Percentiles rank a stretch among this genome's conserved stretches.
Evolutionary conservation across 202 grass and related monocot species (phyloP).

Genomic region (Panicum hallii): DNA sequence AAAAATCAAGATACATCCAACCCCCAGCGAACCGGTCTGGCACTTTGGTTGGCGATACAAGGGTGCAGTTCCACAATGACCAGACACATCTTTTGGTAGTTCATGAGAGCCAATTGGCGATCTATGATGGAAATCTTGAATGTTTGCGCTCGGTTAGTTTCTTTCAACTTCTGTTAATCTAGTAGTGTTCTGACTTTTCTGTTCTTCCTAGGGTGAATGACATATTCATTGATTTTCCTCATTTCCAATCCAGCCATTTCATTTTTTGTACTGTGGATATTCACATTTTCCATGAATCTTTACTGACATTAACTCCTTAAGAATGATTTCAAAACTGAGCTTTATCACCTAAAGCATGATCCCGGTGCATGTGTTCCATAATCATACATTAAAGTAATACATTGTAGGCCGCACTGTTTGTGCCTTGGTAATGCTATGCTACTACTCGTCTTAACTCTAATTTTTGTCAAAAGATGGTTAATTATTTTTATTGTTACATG

Average conservation of each 20-base stretch:
- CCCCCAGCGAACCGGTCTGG: slow-evolving; percentile 63
- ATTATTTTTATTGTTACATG: background rate
- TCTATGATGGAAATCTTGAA: slow-evolving; percentile 95
- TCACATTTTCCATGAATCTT: background rate
- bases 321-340: background rate
- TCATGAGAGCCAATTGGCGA: slow-evolving; percentile 91
- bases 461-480: background rate
- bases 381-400: background rate
- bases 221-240: slow-evolving; percentile 6
- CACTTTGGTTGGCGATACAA: slow-evolving; percentile 88
- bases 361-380: background rate
- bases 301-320: background rate
- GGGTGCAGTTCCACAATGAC: slow-evolving; percentile 99
- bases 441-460: background rate
- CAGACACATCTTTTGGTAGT: slow-evolving; percentile 91
- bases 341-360: background rate
- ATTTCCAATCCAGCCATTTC: background rate
- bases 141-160: slow-evolving; percentile 86
- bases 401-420: background rate
- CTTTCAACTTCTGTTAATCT: slow-evolving; percentile 8
- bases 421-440: slow-evolving; percentile 16
- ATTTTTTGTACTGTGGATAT: background rate
- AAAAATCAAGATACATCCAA: slow-evolving; percentile 92
- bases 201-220: background rate
- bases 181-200: slow-evolving; percentile 8